Conservation (phyloP, 1,139 yeast species). For the Kodamaea derodonti region DNA sequence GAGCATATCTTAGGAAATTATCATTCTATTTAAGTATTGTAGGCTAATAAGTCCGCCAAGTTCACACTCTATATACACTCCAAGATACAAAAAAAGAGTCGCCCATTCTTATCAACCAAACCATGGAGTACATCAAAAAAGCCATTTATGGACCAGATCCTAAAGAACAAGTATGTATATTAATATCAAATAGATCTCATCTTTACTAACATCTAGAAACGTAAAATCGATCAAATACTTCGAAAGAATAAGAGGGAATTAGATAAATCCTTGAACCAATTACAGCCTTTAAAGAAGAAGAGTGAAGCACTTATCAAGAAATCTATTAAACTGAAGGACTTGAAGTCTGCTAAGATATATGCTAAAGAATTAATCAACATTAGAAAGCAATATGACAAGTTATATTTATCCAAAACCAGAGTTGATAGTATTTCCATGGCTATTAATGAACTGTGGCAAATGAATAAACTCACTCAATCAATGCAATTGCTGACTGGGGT, state of each 20-base stretch:
- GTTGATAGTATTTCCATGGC: slow-evolving; percentile 84
- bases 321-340: slow-evolving; percentile 76
- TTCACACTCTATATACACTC: too few species aligned
- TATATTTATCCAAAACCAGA: slow-evolving; percentile 80
- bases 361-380: slow-evolving; percentile 80
- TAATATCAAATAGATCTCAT: background rate
- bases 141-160: slow-evolving; percentile 97
- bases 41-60: too few species aligned
- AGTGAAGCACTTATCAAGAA: slow-evolving; percentile 72
- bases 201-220: slow-evolving; percentile 39
- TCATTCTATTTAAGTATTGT: too few species aligned
- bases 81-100: too few species aligned
- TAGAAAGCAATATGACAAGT: slow-evolving; percentile 68
- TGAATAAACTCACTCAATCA: slow-evolving; percentile 78
- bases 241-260: slow-evolving; percentile 83
- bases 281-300: slow-evolving; percentile 62
- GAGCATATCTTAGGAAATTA: too few species aligned
- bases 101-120: too few species aligned
- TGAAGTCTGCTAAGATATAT: slow-evolving; percentile 68
- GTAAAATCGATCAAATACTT: slow-evolving; percentile 75
- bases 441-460: slow-evolving; percentile 86
- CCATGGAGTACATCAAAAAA: slow-evolving; percentile 71
- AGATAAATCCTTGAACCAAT: slow-evolving; percentile 70
- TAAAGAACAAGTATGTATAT: slow-evolving; percentile 64
- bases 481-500: slow-evolving; percentile 75